phyloP scores from a whole-genome alignment of 1,284 basidiomycete species.

The Golubevia pallescens region DNA sequence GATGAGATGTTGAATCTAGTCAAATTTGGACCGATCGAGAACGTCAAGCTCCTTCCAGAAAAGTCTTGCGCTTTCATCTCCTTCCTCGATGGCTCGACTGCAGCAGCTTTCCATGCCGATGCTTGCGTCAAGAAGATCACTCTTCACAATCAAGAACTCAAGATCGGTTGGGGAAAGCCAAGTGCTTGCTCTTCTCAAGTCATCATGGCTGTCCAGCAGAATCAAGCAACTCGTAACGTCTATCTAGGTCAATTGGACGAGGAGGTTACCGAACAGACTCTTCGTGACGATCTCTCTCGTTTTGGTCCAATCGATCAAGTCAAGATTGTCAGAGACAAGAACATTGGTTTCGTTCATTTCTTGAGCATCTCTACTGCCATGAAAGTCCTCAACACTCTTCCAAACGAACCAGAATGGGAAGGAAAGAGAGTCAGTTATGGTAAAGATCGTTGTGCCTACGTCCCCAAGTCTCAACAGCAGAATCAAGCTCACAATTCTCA shows the following conservation, averaged over 20 bases:
- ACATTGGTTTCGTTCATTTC: slow-evolving; percentile 62
- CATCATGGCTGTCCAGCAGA: slow-evolving; percentile 58
- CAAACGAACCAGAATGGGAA: slow-evolving; percentile 51
- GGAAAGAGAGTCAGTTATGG: slow-evolving; percentile 58
- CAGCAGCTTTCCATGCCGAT: slow-evolving; percentile 61
- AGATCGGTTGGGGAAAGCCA: slow-evolving; percentile 64
- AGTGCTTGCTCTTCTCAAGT: slow-evolving; percentile 47
- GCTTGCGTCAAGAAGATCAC: slow-evolving; percentile 59
- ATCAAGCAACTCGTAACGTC: slow-evolving; percentile 59
- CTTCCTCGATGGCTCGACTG: slow-evolving; percentile 48
- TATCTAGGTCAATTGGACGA: slow-evolving; percentile 56
- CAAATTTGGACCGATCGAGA: slow-evolving; percentile 95
- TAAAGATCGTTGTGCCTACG: slow-evolving; percentile 62
- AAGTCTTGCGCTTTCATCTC: slow-evolving; percentile 96
- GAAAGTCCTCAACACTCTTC: slow-evolving; percentile 52
- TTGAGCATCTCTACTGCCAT: slow-evolving; percentile 59
- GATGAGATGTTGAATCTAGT: slow-evolving; percentile 97
- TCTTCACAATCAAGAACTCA: slow-evolving; percentile 58
- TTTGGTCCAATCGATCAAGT: slow-evolving; percentile 63
- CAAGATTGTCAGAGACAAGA: slow-evolving; percentile 62
- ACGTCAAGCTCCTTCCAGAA: slow-evolving; percentile 91
- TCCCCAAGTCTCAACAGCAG: slow-evolving; percentile 61
- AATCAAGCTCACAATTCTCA: slow-evolving; percentile 63
- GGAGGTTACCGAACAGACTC: slow-evolving; percentile 40
- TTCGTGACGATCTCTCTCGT: slow-evolving; percentile 48